Conservation (phyloP, 139 green algal genomes). For the Zygnema circumcarinatum region DNA sequence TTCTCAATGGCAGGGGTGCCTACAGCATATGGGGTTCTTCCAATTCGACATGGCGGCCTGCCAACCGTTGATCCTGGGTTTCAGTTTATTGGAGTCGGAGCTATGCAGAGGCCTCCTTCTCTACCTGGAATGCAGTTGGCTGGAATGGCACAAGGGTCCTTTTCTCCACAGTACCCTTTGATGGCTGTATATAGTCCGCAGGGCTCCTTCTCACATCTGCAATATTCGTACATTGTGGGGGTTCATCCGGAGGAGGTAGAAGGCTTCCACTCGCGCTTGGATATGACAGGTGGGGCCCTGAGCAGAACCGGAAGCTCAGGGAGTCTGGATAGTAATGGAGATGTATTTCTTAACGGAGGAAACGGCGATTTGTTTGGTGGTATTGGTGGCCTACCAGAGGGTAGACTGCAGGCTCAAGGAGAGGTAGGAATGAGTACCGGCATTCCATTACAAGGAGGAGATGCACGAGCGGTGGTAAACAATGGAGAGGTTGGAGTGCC, state of each 20-base stretch:
- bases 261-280: too few species aligned
- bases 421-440: background rate
- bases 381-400: background rate
- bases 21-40: background rate
- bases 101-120: background rate
- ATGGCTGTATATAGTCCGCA: background rate
- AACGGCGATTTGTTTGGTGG: background rate
- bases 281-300: too few species aligned
- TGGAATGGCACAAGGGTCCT: background rate
- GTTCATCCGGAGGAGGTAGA: background rate
- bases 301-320: background rate
- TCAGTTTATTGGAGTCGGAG: background rate
- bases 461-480: background rate
- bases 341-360: too few species aligned
- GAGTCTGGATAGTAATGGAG: background rate
- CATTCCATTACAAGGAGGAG: background rate
- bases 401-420: background rate
- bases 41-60: background rate
- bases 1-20: background rate
- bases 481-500: background rate
- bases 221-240: background rate
- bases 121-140: background rate
- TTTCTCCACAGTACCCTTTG: background rate
- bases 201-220: background rate
- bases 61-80: background rate